Base-by-base conservation (phyloP, 2,329 filamentous ascomycete genomes). In the Plectosphaerella cucumerina region DNA sequence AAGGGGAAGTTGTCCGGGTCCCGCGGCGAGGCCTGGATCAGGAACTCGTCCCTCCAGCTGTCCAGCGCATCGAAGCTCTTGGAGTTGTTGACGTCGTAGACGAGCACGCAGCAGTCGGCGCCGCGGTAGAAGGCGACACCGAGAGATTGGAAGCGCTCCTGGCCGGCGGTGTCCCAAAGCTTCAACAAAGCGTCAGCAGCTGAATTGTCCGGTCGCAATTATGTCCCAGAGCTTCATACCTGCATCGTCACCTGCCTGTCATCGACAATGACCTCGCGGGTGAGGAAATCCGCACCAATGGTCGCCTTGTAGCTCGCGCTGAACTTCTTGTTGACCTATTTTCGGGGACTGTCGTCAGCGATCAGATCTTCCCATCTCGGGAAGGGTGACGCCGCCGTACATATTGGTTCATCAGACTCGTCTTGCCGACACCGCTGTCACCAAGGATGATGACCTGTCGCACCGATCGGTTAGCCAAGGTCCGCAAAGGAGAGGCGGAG, bases 381-480 rank as follows among this genome's bases (percentile, higher is more conserved):
- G 4, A 18, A 18, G 17, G 17, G 18, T 21, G 34, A 15, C 39
- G 11, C 17, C 18, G 23, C 50, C 89, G 71, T 85, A 97, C 94
- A 89, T 97, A 99, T 97, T 99, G 94, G 77, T 99, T 99, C 94
- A 99, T 99, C 83, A 99, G 85, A 74, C 91, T 97, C 55, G 94
- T 99, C 82, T 99, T 99, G 70, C 94, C 94, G 56, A 99, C 94
- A 75, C 94, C 94, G 73, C 93, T 97, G 73, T 99, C 94, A 63
- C 94, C 94, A 62, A 99, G 86, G 74, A 99, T 97, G 66, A 99
- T 99, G 66, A 99, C 92, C 93, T 97, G 64, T 44, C 58, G 48
- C 21, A 35, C 26, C 26, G 26, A 31, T 31, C 26, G 26, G 6
- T 31, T 31, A 31, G 26, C 26, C 26, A 31, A 31, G 8, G 26